Evolutionary conservation across 2,329 filamentous ascomycete genomes (phyloP).

Genomic region (Alternaria ethzedia): DNA sequence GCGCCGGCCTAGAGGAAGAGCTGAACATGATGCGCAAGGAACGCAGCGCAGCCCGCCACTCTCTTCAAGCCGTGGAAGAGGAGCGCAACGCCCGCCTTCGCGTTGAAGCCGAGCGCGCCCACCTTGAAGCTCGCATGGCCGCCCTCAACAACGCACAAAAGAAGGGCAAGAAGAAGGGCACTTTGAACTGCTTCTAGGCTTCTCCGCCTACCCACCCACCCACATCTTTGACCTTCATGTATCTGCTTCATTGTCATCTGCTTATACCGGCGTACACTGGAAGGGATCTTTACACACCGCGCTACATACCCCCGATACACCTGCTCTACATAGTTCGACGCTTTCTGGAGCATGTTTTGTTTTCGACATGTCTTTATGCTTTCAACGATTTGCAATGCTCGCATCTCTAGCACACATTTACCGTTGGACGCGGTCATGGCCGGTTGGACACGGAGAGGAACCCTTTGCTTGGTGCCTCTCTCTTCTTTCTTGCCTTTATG

Average conservation of each 20-base stretch:
- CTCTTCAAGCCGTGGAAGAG: slow-evolving; percentile 90
- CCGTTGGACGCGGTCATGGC: slow-evolving; percentile 12
- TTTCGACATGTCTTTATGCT: slow-evolving; percentile 32
- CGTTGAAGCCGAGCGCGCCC: slow-evolving; percentile 85
- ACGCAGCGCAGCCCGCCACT: slow-evolving; percentile 64
- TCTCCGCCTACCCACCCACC: slow-evolving; percentile 6
- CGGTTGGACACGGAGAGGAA: slow-evolving; percentile 6
- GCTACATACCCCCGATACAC: slow-evolving; percentile 32
- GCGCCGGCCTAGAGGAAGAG: slow-evolving; percentile 74
- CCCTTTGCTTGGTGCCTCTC: slow-evolving; percentile 4
- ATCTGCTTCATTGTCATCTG: slow-evolving; percentile 27
- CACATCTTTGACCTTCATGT: slow-evolving; percentile 21
- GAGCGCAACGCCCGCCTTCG: slow-evolving; percentile 91
- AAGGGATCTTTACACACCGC: slow-evolving; percentile 35
- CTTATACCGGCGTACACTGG: slow-evolving; percentile 29
- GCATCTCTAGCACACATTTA: slow-evolving; percentile 18
- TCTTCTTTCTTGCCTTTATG: slow-evolving; percentile 7
- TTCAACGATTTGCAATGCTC: slow-evolving; percentile 29
- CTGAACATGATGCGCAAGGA: slow-evolving; percentile 69
- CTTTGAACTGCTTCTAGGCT: slow-evolving; percentile 91
- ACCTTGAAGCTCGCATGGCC: slow-evolving; percentile 84
- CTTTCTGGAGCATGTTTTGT: slow-evolving; percentile 10
- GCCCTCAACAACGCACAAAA: slow-evolving; percentile 82
- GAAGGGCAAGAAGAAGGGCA: slow-evolving; percentile 94
- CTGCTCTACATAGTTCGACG: slow-evolving; percentile 5